Evolutionary conservation across 2,329 filamentous ascomycete genomes (phyloP), one percentile per base, ranked within the genome.

Genomic region (Zasmidium citrigriseum): DNA sequence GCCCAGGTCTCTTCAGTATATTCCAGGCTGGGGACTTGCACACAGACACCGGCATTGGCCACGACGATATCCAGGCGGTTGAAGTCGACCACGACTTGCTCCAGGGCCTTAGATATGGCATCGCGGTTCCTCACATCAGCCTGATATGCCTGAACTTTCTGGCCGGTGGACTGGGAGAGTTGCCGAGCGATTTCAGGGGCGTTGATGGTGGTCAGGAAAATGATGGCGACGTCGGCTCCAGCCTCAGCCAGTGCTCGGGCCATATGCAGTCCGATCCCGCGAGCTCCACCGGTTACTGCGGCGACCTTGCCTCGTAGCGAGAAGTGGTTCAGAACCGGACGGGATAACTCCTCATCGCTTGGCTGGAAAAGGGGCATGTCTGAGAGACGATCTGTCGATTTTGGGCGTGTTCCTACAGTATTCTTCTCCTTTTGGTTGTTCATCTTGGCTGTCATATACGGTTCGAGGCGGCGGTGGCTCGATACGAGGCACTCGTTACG

Each of bases 1-100:
- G 92, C 86, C 72, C 86, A 85, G 71, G 91, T 89, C 70, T 88
- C 82, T 20, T 89, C 85, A 20, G 85, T 83, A 70, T 85, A 86
- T 62, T 91, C 88, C 49, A 90, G 78, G 70, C 90, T 82, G 58
- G 88, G 88, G 55, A 77, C 78, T 76, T 87, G 82, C 65, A 88
- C 87, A 5, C 89, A 90, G 60, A 85, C 83, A 56, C 89, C 89
- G 18, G 89, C 88, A 74, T 88, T 88, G 75, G 86, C 86, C 64
- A 88, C 82, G 75, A 88, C 86, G 67, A 81, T 82, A 68, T 88
- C 85, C 68, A 88, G 82, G 76, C 86, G 82, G 74, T 85, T 85
- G 66, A 92, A 92, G 70, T 93, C 89, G 65, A 80, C 77, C 70
- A 87, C 77, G 53, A 87, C 84, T 44, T 83, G 77, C 62, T 78